Percentiles rank a stretch among this genome's conserved stretches.
phyloP scores from a whole-genome alignment of 2,329 filamentous ascomycete species.

The Periconia sp. region DNA sequence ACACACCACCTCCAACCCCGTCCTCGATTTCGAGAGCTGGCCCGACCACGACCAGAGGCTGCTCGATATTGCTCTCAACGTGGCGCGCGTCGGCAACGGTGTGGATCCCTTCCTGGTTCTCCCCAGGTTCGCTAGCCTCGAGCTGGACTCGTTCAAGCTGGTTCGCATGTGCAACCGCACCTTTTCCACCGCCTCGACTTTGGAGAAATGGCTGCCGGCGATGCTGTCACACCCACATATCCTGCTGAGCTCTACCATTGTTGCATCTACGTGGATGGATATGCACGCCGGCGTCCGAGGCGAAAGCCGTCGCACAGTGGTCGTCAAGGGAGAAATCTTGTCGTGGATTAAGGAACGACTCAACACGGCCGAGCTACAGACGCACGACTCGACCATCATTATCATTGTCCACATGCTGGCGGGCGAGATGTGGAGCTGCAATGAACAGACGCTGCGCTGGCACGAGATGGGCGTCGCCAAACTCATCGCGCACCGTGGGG shows the following conservation, averaged over 20 bases:
- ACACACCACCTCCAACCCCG: constrained; percentile 3
- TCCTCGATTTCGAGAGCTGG: constrained; percentile 19
- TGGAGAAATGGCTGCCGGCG: constrained; percentile 28
- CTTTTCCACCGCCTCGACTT: constrained; percentile 23
- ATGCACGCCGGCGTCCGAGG: constrained; percentile 22
- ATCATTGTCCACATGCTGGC: constrained; percentile 32
- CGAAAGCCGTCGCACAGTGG: constrained; percentile 27
- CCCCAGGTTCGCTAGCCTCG: constrained; percentile 20
- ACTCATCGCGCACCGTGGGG: constrained; percentile 26
- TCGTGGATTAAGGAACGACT: constrained; percentile 29
- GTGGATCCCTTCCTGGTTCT: constrained; percentile 25
- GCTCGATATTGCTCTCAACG: constrained; percentile 13
- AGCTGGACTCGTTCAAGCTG: constrained; percentile 18
- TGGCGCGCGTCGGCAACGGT: constrained; percentile 19
- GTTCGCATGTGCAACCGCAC: constrained; percentile 22
- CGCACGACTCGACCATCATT: constrained; percentile 29
- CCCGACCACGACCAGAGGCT: constrained; percentile 18
- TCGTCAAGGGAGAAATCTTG: constrained; percentile 31
- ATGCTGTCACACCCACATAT: constrained; percentile 29
- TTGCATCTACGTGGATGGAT: constrained; percentile 32
- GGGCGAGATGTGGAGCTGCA: constrained; percentile 34
- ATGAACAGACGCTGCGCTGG: constrained; percentile 25
- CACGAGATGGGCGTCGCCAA: constrained; percentile 28
- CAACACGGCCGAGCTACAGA: constrained; percentile 4
- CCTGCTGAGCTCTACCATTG: constrained; percentile 24